Evolutionary conservation across 2,329 filamentous ascomycete genomes (phyloP), one percentile per base, ranked within the genome.

Genomic region (Rhynchosporium secalis): DNA sequence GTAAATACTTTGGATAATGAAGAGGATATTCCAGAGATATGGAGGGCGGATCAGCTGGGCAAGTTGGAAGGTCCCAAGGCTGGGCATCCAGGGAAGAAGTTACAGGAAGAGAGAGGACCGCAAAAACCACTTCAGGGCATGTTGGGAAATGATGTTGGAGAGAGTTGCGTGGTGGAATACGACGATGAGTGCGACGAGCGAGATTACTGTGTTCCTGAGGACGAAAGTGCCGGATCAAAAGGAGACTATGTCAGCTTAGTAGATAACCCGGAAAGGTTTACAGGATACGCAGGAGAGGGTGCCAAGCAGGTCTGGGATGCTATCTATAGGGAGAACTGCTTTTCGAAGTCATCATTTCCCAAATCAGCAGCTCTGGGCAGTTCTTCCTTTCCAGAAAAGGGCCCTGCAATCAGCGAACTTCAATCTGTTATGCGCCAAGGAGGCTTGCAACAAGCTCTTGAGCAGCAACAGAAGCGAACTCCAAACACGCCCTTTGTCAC

Each of bases 311-410:
- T 99, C 15, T 99, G 95, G 95, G 89, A 96, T 74, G 90, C 95
- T 61, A 92, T 99, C 63, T 99, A 99, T 77, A 85, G 92, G 58
- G 95, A 99, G 76, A 99, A 99, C 76, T 99, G 95, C 78, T 99
- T 99, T 80, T 83, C 86, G 70, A 84, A 81, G 74, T 83, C 82
- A 67, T 88, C 86, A 0, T 88, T 88, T 73, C 81, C 85, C 2
- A 78, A 80, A 62, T 83, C 84, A 28, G 84, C 84, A 31, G 77
- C 80, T 63, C 76, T 87, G 7, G 85, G 83, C 47, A 77, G 76
- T 15, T 76, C 77, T 61, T 66, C 56, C 36, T 65, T 65, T 28
- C 41, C 48, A 12, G 63, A 66, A 7, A 61, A 65, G 33, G 69
- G 75, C 36, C 74, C 77, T n/a, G 86, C 86, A 1, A 83, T 80